Conservation (phyloP, 768 basidiomycete genomes). For the Kwoniella heveanensis region DNA sequence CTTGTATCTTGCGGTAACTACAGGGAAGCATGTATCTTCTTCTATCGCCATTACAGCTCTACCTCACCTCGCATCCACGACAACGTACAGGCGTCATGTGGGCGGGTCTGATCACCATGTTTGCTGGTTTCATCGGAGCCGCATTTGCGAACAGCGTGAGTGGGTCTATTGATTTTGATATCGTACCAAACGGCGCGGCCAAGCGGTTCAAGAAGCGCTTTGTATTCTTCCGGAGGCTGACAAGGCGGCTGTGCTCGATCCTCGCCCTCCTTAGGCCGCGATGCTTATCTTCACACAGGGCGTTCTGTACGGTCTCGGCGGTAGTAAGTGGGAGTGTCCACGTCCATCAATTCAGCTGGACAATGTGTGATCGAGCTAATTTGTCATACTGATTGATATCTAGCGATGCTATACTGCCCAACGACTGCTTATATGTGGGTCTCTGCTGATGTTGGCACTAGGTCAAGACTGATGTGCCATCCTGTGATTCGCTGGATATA, state of each 20-base stretch:
- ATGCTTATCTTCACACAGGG: conserved; percentile 31
- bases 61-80: conserved; percentile 27
- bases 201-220: too few relatives aligned
- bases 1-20: not conserved
- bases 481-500: not conserved
- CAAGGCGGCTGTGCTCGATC: not conserved
- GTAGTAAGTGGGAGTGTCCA: conserved; percentile 28
- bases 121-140: conserved; percentile 27
- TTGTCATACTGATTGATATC: too few relatives aligned
- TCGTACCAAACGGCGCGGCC: too few relatives aligned
- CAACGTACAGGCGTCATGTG: conserved; percentile 28
- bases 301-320: conserved; percentile 33
- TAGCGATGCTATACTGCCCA: conserved; percentile 37
- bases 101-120: conserved; percentile 26
- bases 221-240: not conserved
- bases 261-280: too few relatives aligned
- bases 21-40: conserved; percentile 40
- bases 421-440: conserved; percentile 38
- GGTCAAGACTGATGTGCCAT: too few relatives aligned
- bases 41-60: conserved; percentile 27
- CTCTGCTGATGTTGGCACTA: not conserved
- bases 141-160: conserved; percentile 27
- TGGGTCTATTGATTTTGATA: too few relatives aligned
- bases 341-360: too few relatives aligned
- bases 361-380: too few relatives aligned